A percentile compares a stretch with the other conserved stretches of the same genome.
These are phyloP conservation scores for Sugiyamaella novakii DNA, from an alignment of 1,139 yeast species.

Conservation along the genomic window DNA sequence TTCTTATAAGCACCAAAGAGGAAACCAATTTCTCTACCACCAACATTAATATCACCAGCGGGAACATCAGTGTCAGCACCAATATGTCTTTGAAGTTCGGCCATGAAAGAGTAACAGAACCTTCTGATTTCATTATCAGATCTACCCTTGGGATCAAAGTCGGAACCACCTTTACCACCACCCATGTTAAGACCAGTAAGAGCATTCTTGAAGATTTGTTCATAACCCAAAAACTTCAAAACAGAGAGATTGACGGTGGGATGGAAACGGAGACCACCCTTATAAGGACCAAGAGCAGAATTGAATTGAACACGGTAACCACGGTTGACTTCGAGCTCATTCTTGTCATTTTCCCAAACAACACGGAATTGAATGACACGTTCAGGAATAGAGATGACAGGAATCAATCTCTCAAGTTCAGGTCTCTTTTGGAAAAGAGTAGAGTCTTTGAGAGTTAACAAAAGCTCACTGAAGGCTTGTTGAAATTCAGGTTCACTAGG, in stretches of 20 bases:
- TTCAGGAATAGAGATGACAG: conserved; percentile 93
- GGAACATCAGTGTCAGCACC: conserved; percentile 98
- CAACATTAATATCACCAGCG: conserved; percentile 94
- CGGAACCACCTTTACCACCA: conserved; percentile 99
- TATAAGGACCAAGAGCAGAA: conserved; percentile 98
- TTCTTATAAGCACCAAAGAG: conserved; percentile 96
- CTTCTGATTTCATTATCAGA: conserved; percentile 93
- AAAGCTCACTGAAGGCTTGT: conserved; percentile 96
- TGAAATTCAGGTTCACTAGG: conserved; percentile 95
- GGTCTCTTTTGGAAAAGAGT: conserved; percentile 88
- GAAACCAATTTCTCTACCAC: conserved; percentile 92
- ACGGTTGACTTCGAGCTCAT: conserved; percentile 88
- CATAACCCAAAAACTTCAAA: conserved; percentile 94
- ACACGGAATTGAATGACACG: conserved; percentile 96
- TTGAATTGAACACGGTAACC: conserved; percentile 99
- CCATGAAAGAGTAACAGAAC: conserved; percentile 94
- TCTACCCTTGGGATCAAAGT: conserved; percentile 95
- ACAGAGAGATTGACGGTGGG: conserved; percentile 94
- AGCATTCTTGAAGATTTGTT: conserved; percentile 98
- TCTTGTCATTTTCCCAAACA: conserved; percentile 95
- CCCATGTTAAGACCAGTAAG: conserved; percentile 97
- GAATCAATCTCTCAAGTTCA: conserved; percentile 83
- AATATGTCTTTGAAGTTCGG: conserved; percentile 92
- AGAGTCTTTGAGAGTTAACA: conserved; percentile 85
- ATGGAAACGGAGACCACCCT: conserved; percentile 98